A percentile compares a stretch with the other conserved stretches of the same genome.
Evolutionary conservation across 2,329 filamentous ascomycete species (phyloP).

Genomic region (Ophiostoma angusticollis): DNA sequence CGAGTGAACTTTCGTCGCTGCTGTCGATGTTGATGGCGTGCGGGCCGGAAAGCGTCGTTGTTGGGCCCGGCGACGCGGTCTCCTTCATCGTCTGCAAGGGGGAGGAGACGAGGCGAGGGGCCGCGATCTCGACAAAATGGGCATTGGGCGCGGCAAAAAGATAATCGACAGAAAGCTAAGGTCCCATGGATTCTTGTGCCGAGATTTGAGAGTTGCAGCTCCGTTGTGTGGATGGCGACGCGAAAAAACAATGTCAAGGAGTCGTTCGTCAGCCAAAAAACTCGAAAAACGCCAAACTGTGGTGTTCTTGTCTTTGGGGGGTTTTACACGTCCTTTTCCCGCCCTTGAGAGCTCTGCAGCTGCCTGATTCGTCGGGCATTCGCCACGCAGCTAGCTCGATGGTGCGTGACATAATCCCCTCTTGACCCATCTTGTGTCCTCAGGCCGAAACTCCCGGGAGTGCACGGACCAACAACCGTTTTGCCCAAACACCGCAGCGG

Average conservation of each 20-base stretch:
- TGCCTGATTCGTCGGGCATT: conserved; percentile 7
- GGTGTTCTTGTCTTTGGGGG: not conserved
- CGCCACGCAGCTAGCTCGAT: not conserved
- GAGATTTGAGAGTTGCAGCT: conserved; percentile 44
- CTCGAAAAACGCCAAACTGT: conserved; percentile 22
- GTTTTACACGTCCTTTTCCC: conserved; percentile 6
- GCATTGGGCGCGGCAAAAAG: conserved; percentile 46
- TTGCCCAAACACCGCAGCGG: conserved; percentile 12
- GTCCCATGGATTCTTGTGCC: conserved; percentile 31
- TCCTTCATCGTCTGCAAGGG: conserved; percentile 42
- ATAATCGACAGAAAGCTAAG: conserved; percentile 39
- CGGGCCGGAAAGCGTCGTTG: conserved; percentile 23
- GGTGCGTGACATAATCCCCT: not conserved
- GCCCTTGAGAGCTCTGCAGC: not conserved
- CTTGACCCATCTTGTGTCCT: not conserved
- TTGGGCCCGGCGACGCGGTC: conserved; percentile 43
- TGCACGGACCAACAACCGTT: conserved; percentile 9
- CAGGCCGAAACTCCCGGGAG: conserved; percentile 1
- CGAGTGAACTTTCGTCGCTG: conserved; percentile 3
- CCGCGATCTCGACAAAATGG: conserved; percentile 41
- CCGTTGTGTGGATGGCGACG: conserved; percentile 32
- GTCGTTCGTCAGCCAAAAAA: conserved; percentile 38
- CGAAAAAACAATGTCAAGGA: conserved; percentile 30
- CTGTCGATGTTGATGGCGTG: conserved; percentile 12
- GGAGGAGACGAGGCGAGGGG: conserved; percentile 29